A percentile compares a stretch with the other conserved stretches of the same genome.
Conservation (phyloP, 306 rosid genomes). For the Vigna nakashimae region DNA sequence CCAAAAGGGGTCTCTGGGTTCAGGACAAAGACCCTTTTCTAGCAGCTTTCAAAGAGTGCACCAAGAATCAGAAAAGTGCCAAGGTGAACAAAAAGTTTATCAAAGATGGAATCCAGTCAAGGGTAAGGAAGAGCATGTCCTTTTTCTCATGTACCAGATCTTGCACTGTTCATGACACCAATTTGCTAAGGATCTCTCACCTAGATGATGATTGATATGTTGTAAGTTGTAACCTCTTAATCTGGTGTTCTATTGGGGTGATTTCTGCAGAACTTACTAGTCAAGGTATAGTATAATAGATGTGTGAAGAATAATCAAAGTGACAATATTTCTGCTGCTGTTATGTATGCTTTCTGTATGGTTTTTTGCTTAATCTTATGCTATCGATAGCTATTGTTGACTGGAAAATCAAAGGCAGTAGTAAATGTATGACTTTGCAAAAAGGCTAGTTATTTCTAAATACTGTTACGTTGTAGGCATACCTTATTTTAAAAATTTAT, state of each 20-base stretch:
- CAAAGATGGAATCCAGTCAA: slow-evolving; percentile 22
- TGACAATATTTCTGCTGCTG: neutral
- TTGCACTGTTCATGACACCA: slow-evolving; percentile 55
- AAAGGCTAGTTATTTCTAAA: neutral
- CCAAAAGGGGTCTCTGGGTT: slow-evolving; percentile 53
- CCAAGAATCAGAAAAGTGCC: slow-evolving; percentile 46
- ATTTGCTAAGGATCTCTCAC: slow-evolving; percentile 56
- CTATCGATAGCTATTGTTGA: neutral
- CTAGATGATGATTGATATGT: slow-evolving; percentile 32
- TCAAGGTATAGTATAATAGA: neutral
- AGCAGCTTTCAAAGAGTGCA: slow-evolving; percentile 76
- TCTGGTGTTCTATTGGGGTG: neutral
- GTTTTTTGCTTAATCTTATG: neutral
- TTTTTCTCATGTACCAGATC: slow-evolving; percentile 55
- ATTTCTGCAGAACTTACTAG: neutral
- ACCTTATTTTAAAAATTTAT: neutral
- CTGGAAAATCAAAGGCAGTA: neutral
- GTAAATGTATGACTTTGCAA: slow-evolving; percentile 9
- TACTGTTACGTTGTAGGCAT: neutral
- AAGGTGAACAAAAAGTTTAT: slow-evolving; percentile 37
- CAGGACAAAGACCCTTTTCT: slow-evolving; percentile 71
- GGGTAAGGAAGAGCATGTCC: slow-evolving; percentile 47
- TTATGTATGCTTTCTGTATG: neutral
- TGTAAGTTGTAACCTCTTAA: neutral
- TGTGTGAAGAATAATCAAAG: neutral